These are phyloP conservation scores for Viola odorata DNA, from an alignment of 345 rosid species.

Conservation along the genomic window DNA sequence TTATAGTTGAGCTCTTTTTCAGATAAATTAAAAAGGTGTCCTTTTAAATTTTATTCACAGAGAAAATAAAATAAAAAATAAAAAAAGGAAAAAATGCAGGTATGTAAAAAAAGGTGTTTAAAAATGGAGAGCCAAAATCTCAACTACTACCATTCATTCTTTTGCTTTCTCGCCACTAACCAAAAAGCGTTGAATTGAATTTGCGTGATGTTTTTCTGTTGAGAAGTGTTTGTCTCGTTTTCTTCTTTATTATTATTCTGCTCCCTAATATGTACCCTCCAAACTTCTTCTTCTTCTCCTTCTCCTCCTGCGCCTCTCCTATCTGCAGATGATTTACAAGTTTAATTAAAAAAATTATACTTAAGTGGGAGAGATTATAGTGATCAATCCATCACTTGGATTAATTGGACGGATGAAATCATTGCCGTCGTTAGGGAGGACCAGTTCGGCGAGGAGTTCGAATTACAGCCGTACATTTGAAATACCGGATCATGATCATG, in stretches of 20 bases:
- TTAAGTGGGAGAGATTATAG: background rate
- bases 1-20: too few species aligned
- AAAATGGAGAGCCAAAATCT: too few species aligned
- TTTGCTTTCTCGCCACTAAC: slow-evolving; percentile 8
- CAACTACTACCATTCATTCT: background rate
- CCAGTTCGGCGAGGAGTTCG: slow-evolving; percentile 40
- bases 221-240: slow-evolving; percentile 55
- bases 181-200: slow-evolving; percentile 40
- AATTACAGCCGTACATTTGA: slow-evolving; percentile 47
- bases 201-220: slow-evolving; percentile 50
- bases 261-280: background rate
- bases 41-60: too few species aligned
- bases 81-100: too few species aligned
- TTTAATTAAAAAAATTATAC: background rate
- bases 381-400: too few species aligned
- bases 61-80: too few species aligned
- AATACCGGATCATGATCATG: slow-evolving; percentile 42
- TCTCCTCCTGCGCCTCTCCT: background rate
- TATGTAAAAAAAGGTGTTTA: too few species aligned
- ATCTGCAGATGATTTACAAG: background rate
- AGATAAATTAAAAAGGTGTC: too few species aligned
- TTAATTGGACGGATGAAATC: slow-evolving; percentile 28
- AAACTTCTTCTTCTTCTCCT: background rate
- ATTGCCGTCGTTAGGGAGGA: slow-evolving; percentile 36
- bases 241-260: background rate